Conservation (phyloP, 768 basidiomycete species). For the Kwoniella dendrophila region DNA sequence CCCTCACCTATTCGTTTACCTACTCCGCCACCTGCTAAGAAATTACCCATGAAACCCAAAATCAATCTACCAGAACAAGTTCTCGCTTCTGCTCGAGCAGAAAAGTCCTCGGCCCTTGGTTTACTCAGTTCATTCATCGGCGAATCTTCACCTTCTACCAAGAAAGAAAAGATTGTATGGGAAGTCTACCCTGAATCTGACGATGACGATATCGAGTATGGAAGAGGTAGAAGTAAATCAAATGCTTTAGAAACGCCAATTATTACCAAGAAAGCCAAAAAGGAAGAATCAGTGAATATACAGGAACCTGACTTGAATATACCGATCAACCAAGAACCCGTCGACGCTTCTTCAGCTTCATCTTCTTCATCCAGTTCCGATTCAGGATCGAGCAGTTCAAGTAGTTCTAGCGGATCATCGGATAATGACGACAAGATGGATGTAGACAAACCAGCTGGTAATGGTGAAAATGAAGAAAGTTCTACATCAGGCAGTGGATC, state of each 20-base stretch:
- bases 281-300: neutral
- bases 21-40: neutral
- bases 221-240: conserved; percentile 7
- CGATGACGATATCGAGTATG: conserved; percentile 17
- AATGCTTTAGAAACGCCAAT: neutral
- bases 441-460: conserved; percentile 22
- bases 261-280: neutral
- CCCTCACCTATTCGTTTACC: conserved; percentile 1
- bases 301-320: neutral
- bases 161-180: conserved; percentile 16
- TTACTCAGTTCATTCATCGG: conserved; percentile 17
- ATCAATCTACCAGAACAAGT: conserved; percentile 11
- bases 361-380: neutral
- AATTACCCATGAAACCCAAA: neutral
- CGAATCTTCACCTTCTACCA: neutral
- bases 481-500: conserved; percentile 3
- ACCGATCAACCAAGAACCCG: neutral
- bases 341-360: conserved; percentile 7
- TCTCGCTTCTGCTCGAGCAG: conserved; percentile 16
- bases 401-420: conserved; percentile 14
- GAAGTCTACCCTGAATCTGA: conserved; percentile 19
- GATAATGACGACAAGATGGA: conserved; percentile 17
- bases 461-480: conserved; percentile 14
- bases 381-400: conserved; percentile 7
- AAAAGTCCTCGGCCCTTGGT: conserved; percentile 19